Evolutionary conservation across 2,329 filamentous ascomycete species (phyloP).

Genomic region (Sporothrix protearum): DNA sequence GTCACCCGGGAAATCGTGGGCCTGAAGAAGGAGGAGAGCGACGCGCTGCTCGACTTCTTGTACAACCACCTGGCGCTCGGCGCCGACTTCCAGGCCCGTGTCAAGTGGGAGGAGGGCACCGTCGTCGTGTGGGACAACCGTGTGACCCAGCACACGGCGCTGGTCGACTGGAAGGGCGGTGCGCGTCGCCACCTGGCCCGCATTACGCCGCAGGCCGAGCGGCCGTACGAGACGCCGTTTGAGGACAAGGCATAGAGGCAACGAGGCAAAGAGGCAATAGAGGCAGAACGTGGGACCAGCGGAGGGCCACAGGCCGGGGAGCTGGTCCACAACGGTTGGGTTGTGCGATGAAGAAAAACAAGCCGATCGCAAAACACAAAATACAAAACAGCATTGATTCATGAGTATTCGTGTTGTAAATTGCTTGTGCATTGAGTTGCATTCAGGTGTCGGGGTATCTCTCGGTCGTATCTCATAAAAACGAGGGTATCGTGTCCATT

Average conservation of each 20-base stretch:
- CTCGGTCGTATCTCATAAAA: slow-evolving; percentile 1
- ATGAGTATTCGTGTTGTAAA: background rate
- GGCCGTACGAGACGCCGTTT: slow-evolving; percentile 67
- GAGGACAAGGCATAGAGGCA: slow-evolving; percentile 28
- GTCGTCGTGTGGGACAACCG: slow-evolving; percentile 87
- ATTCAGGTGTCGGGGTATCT: background rate
- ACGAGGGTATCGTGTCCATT: slow-evolving; percentile 21
- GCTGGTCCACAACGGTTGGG: too few species aligned
- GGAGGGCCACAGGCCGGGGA: background rate
- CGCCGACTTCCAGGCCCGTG: slow-evolving; percentile 67
- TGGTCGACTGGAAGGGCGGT: slow-evolving; percentile 78
- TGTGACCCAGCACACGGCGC: slow-evolving; percentile 72
- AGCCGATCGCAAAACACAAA: too few species aligned
- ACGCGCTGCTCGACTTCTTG: slow-evolving; percentile 70
- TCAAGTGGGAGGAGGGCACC: slow-evolving; percentile 75
- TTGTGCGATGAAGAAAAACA: background rate
- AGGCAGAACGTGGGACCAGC: background rate
- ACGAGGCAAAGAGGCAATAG: too few species aligned
- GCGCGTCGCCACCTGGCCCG: slow-evolving; percentile 74
- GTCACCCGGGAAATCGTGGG: slow-evolving; percentile 76
- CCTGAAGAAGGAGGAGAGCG: slow-evolving; percentile 82
- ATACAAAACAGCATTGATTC: background rate
- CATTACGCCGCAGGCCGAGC: slow-evolving; percentile 78
- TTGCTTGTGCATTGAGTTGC: background rate
- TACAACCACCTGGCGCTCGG: slow-evolving; percentile 71